These are phyloP conservation scores for Neurospora sp. DNA, from an alignment of 495 filamentous ascomycete species.

Conservation along the genomic window DNA sequence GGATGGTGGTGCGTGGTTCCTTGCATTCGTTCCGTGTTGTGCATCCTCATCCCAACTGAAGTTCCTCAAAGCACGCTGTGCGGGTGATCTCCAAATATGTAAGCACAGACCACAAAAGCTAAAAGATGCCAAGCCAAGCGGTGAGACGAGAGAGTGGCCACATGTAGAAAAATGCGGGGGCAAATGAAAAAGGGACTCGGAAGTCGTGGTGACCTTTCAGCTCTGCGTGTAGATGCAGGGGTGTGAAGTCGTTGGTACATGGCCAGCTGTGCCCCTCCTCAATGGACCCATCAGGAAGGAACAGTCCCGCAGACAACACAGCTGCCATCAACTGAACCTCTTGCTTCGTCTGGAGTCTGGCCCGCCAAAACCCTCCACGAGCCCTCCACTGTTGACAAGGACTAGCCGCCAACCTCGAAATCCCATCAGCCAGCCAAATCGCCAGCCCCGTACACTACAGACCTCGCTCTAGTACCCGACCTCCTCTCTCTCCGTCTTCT, in stretches of 20 bases:
- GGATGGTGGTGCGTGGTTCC: neutral
- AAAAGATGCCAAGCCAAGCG: conserved; percentile 3
- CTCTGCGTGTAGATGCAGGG: neutral
- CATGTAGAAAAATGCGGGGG: conserved; percentile 5
- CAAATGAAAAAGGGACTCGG: neutral
- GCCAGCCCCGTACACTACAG: neutral
- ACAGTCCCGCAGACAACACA: conserved; percentile 2
- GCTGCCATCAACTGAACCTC: conserved; percentile 6
- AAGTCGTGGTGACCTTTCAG: neutral
- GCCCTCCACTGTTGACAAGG: neutral
- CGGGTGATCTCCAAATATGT: neutral
- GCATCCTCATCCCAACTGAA: neutral
- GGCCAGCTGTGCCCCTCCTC: conserved; percentile 1
- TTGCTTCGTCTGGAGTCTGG: conserved; percentile 1
- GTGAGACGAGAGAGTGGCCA: conserved; percentile 5
- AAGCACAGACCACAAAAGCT: neutral
- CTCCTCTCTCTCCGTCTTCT: conserved; percentile 6
- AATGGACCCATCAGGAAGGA: neutral
- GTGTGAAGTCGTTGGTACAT: neutral
- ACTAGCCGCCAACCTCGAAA: neutral
- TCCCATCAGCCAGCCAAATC: neutral
- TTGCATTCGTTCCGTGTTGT: neutral
- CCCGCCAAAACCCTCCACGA: neutral
- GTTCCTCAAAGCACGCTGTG: neutral
- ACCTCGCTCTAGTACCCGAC: neutral